Evolutionary conservation across 2,329 filamentous ascomycete genomes (phyloP), one percentile per base, ranked within the genome.

Genomic region (Trichophyton schoenleinii): DNA sequence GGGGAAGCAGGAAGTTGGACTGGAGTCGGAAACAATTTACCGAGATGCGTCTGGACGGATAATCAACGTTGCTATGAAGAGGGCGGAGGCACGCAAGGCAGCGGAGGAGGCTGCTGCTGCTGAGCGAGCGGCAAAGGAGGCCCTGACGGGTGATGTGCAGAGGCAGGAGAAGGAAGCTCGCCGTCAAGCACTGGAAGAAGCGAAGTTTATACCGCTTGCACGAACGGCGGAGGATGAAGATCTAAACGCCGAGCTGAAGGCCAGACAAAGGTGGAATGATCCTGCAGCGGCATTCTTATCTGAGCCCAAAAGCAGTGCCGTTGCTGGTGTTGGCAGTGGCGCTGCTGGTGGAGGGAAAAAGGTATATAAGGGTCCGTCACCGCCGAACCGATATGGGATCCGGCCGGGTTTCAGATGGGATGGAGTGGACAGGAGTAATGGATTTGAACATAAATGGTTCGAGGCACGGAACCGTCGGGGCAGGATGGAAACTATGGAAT

Each of bases 371-470:
- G 94, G 92, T 0, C 81, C 86, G 0, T 88, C 87, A 61, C 82
- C 88, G 69, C 94, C 94, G 52, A 99, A 99, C 79, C 82, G 94
- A 20, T 97, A 97, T 76, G 89, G 89, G 0, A 97, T 99, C 64
- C 81, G 87, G 63, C 94, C 94, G 0, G 95, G 94, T 0, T 90
- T 95, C 77, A 80, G 89, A 66, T 99, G 94, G 94, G 94, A 99
- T 78, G 94, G 95, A 4, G 94, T 99, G 18, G 94, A 99, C 78
- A 81, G 94, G 66, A 81, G 89, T 20, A 99, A 90, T 75, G 92
- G 92, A 0, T 97, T 96, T 71, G 94, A 99, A 77, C 87, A 84
- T 64, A 87, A 96, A 71, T 88, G 91, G 77, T 97, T 97, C 76
- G 90, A 88, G 72, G 89, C 91, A 1, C 79, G 91, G 66, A 96